A percentile compares a stretch with the other conserved stretches of the same genome.
Conservation (phyloP, 2,329 filamentous ascomycete species). For the Tolypocladium nubicola region DNA sequence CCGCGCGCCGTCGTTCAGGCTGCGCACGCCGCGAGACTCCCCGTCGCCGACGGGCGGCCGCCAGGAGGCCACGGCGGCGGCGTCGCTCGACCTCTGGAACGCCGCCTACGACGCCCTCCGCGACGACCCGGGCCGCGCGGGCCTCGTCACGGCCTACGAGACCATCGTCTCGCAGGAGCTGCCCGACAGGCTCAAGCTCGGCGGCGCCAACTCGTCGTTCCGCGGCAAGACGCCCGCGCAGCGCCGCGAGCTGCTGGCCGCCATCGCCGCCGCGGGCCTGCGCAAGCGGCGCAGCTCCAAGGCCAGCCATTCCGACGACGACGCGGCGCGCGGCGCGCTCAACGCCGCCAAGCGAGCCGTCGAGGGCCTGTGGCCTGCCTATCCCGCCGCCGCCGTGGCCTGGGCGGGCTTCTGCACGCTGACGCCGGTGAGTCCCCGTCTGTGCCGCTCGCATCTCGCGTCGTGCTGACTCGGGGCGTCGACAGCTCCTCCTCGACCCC, state of each 20-base stretch:
- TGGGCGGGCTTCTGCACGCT: slow-evolving; percentile 26
- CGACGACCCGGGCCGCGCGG: slow-evolving; percentile 15
- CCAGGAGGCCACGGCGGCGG: slow-evolving; percentile 4
- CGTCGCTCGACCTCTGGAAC: slow-evolving; percentile 21
- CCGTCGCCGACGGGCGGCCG: not conserved
- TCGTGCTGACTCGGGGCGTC: not conserved
- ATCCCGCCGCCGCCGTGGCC: slow-evolving; percentile 19
- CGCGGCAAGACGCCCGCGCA: slow-evolving; percentile 12
- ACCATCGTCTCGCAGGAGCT: slow-evolving; percentile 23
- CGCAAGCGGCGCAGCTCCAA: slow-evolving; percentile 16
- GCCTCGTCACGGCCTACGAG: slow-evolving; percentile 24
- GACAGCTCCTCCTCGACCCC: slow-evolving; percentile 23
- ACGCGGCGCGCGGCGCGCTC: slow-evolving; percentile 16
- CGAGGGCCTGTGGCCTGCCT: slow-evolving; percentile 12
- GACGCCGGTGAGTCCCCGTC: slow-evolving; percentile 19
- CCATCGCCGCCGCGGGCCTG: slow-evolving; percentile 18
- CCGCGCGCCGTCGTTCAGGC: not conserved
- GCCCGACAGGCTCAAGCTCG: slow-evolving; percentile 19
- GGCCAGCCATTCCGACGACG: slow-evolving; percentile 17
- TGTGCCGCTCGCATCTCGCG: not conserved
- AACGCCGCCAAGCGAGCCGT: slow-evolving; percentile 15
- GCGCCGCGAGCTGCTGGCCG: slow-evolving; percentile 16
- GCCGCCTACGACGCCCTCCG: slow-evolving; percentile 22
- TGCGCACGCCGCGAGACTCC: not conserved
- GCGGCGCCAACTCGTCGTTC: slow-evolving; percentile 14